Conservation (phyloP, 768 basidiomycete species). For the Coprinopsis cinerea region DNA sequence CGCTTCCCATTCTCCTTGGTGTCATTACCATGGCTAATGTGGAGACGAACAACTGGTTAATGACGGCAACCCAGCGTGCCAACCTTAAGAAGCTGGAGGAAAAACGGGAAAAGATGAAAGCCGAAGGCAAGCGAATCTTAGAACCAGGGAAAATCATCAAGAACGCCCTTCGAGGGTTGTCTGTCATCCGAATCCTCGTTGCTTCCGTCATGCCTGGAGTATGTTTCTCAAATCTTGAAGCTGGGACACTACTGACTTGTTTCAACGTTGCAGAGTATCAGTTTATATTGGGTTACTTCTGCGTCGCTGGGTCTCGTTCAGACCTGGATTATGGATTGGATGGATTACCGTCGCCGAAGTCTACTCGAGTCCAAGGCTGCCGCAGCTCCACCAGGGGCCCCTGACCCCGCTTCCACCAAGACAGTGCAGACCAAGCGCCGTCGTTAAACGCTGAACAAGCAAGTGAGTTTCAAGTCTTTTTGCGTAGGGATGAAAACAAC, state of each 20-base stretch:
- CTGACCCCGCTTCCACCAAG: too few species aligned
- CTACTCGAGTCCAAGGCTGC: constrained; percentile 13
- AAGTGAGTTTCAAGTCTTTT: constrained; percentile 19
- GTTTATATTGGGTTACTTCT: constrained; percentile 75
- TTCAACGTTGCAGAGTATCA: constrained; percentile 43
- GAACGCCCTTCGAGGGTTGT: constrained; percentile 46
- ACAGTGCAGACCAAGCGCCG: too few species aligned
- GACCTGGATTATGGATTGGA: constrained; percentile 68
- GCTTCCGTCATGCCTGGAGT: constrained; percentile 72
- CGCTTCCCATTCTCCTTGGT: constrained; percentile 66
- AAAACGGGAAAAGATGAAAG: constrained; percentile 38
- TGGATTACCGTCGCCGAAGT: constrained; percentile 39
- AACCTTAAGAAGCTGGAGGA: constrained; percentile 43
- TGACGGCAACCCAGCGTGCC: constrained; percentile 51
- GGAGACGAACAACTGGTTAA: constrained; percentile 71
- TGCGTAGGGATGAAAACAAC: constrained; percentile 62
- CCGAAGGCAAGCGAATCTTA: constrained; percentile 34
- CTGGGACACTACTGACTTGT: too few species aligned
- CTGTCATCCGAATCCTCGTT: constrained; percentile 61
- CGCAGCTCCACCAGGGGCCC: too few species aligned
- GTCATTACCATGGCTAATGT: constrained; percentile 74
- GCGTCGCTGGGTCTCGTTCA: constrained; percentile 69
- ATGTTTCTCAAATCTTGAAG: not conserved
- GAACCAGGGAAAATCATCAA: constrained; percentile 44
- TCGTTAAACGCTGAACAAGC: too few species aligned